Conservation (phyloP, 371 early-diverging fungal genomes). For the Gilbertella persicaria region DNA sequence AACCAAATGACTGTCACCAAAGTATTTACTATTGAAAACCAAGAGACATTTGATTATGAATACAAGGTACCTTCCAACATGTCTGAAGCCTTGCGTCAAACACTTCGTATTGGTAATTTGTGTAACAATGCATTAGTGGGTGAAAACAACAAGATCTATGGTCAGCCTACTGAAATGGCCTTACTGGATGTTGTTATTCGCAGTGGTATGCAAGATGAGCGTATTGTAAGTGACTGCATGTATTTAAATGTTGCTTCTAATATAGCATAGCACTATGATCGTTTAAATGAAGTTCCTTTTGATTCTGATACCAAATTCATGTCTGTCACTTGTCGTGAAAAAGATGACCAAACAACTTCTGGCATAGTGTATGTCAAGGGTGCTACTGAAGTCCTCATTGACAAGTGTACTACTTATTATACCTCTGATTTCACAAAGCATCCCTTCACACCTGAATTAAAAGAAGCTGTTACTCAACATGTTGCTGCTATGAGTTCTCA, state of each 20-base stretch:
- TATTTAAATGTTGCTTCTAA: not conserved
- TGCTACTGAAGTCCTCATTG: conserved; percentile 72
- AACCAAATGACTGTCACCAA: conserved; percentile 86
- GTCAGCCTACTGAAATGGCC: conserved; percentile 88
- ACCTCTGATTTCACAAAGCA: conserved; percentile 39
- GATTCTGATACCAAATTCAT: conserved; percentile 91
- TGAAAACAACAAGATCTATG: conserved; percentile 67
- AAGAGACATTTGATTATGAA: conserved; percentile 65
- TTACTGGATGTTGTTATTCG: conserved; percentile 66
- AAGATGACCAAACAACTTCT: conserved; percentile 27
- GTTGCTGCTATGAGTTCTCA: conserved; percentile 72
- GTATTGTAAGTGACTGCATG: conserved; percentile 47
- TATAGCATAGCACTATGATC: conserved; percentile 45
- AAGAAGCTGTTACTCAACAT: conserved; percentile 53
- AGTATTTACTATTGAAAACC: conserved; percentile 67
- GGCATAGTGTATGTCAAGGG: conserved; percentile 69
- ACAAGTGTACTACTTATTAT: conserved; percentile 65
- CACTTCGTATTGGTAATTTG: conserved; percentile 62
- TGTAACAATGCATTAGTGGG: conserved; percentile 82
- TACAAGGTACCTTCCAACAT: conserved; percentile 39
- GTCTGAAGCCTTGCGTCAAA: conserved; percentile 51
- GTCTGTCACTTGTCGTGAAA: conserved; percentile 64
- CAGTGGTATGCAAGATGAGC: conserved; percentile 59
- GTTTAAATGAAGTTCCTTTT: conserved; percentile 84
- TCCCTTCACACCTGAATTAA: conserved; percentile 50